Evolutionary conservation across 1,284 basidiomycete genomes (phyloP).

Genomic region (Malassezia furfur): DNA sequence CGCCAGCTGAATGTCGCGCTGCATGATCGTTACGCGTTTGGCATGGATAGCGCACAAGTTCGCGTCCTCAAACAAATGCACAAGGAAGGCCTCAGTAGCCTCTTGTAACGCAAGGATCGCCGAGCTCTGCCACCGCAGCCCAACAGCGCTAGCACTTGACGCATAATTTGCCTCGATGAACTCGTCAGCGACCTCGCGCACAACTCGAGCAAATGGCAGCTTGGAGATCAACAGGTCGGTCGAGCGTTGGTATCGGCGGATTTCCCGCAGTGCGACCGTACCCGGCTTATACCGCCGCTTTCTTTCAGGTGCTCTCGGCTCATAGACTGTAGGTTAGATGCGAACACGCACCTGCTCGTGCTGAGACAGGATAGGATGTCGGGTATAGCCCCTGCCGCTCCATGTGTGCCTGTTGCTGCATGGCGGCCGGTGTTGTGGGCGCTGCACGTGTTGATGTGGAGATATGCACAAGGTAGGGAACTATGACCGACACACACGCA

Average conservation of each 20-base stretch:
- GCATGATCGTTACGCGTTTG: conserved; percentile 46
- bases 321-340: neutral
- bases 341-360: neutral
- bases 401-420: neutral
- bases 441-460: neutral
- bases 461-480: neutral
- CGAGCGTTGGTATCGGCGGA: conserved; percentile 44
- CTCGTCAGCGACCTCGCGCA: conserved; percentile 45
- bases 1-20: conserved; percentile 46
- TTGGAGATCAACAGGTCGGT: conserved; percentile 46
- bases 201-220: conserved; percentile 44
- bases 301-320: neutral
- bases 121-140: conserved; percentile 45
- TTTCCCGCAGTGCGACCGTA: conserved; percentile 46
- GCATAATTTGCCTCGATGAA: conserved; percentile 38
- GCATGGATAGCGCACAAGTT: conserved; percentile 46
- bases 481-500: neutral
- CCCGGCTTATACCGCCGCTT: conserved; percentile 40
- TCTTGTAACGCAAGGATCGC: conserved; percentile 47
- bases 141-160: conserved; percentile 29
- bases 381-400: neutral
- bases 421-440: neutral
- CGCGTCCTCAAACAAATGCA: conserved; percentile 47
- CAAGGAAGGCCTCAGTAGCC: conserved; percentile 45
- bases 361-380: neutral